phyloP scores from a whole-genome alignment of 2,329 filamentous ascomycete species.

The Drechmeria coniospora region DNA sequence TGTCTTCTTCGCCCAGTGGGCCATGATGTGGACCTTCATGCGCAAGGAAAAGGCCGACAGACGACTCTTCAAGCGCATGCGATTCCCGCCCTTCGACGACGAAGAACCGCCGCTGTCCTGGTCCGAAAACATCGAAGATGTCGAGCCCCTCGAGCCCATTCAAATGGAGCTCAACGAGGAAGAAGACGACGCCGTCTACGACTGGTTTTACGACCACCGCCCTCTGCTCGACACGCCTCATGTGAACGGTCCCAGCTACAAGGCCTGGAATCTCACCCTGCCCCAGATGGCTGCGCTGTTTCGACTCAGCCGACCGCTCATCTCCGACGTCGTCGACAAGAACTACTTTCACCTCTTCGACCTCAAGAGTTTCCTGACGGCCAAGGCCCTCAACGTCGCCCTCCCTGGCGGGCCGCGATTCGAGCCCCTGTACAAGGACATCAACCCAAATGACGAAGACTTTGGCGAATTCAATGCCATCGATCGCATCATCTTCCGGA shows the following conservation, averaged over 20 bases:
- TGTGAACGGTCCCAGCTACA: constrained; percentile 94
- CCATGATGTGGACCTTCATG: constrained; percentile 99
- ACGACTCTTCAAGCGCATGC: constrained; percentile 95
- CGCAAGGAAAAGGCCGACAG: constrained; percentile 93
- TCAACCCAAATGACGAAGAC: constrained; percentile 96
- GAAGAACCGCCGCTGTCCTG: constrained; percentile 95
- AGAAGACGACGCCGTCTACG: constrained; percentile 79
- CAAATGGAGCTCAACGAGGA: constrained; percentile 96
- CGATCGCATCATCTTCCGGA: constrained; percentile 95
- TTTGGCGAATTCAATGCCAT: constrained; percentile 99
- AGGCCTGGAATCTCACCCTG: constrained; percentile 81
- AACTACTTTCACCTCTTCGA: constrained; percentile 99
- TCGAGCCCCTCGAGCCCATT: constrained; percentile 91
- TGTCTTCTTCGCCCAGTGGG: constrained; percentile 96
- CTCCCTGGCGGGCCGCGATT: constrained; percentile 96
- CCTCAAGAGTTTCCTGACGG: constrained; percentile 82
- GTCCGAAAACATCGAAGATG: constrained; percentile 98
- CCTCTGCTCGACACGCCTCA: constrained; percentile 82
- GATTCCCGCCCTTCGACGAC: constrained; percentile 96
- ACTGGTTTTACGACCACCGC: constrained; percentile 96
- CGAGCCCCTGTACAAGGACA: constrained; percentile 94
- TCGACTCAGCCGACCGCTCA: constrained; percentile 74
- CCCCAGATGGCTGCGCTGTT: constrained; percentile 95
- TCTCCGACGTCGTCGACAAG: constrained; percentile 85
- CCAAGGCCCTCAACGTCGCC: constrained; percentile 92